Conservation (phyloP, 2,329 filamentous ascomycete species). For the Colletotrichum coccodes region DNA sequence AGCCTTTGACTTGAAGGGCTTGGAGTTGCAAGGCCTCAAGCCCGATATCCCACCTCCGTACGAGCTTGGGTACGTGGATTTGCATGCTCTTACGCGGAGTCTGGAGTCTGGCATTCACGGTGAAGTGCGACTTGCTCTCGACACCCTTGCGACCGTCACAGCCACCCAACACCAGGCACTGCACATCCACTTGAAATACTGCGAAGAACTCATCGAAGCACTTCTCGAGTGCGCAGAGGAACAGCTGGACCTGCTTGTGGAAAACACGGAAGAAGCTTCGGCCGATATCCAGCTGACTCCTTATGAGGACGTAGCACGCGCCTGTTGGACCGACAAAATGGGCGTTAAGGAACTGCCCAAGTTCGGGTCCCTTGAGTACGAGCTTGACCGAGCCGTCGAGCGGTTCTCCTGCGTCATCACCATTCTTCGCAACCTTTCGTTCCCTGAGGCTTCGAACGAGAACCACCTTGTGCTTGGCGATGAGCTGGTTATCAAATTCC, state of each 20-base stretch:
- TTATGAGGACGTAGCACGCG: slow-evolving; percentile 88
- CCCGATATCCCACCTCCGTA: slow-evolving; percentile 79
- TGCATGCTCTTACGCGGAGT: slow-evolving; percentile 88
- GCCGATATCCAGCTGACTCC: slow-evolving; percentile 85
- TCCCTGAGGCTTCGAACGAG: slow-evolving; percentile 61
- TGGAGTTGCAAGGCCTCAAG: slow-evolving; percentile 73
- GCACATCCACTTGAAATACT: slow-evolving; percentile 74
- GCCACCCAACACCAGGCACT: slow-evolving; percentile 72
- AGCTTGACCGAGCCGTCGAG: slow-evolving; percentile 87
- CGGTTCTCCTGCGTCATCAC: slow-evolving; percentile 90
- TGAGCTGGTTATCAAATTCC: slow-evolving; percentile 81
- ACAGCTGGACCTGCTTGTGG: slow-evolving; percentile 84
- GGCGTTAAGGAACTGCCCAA: slow-evolving; percentile 76
- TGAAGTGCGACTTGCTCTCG: slow-evolving; percentile 90
- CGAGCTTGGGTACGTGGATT: slow-evolving; percentile 89
- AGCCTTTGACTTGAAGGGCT: slow-evolving; percentile 71
- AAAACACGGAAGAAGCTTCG: slow-evolving; percentile 85
- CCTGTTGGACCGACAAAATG: slow-evolving; percentile 79
- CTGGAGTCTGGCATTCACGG: slow-evolving; percentile 89
- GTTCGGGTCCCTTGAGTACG: slow-evolving; percentile 81
- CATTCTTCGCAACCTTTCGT: slow-evolving; percentile 92
- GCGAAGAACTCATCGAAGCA: slow-evolving; percentile 89
- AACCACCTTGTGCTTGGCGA: slow-evolving; percentile 83
- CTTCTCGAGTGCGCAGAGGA: slow-evolving; percentile 92
- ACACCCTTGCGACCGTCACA: slow-evolving; percentile 78